A percentile compares a stretch with the other conserved stretches of the same genome.
Conservation (phyloP, 2,329 filamentous ascomycete species). For the Paecilomyces dactylethromorphus region DNA sequence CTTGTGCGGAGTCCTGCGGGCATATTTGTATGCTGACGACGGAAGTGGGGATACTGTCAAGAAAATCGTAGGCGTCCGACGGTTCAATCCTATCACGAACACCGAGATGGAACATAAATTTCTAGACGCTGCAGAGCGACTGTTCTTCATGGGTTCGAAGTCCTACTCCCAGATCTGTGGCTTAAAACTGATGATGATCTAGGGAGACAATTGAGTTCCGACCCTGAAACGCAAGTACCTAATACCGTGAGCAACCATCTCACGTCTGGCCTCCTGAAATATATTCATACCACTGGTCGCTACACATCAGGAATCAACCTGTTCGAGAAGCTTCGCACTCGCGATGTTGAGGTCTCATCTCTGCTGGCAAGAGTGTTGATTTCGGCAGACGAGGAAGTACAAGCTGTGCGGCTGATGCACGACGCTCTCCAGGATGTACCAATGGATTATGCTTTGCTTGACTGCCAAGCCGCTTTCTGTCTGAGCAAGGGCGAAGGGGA, state of each 20-base stretch:
- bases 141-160: constrained; percentile 81
- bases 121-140: constrained; percentile 82
- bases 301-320: constrained; percentile 95
- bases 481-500: constrained; percentile 80
- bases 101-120: constrained; percentile 98
- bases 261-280: constrained; percentile 85
- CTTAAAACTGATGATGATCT: constrained; percentile 12
- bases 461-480: constrained; percentile 88
- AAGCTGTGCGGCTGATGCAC: constrained; percentile 80
- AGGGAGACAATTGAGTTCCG: constrained; percentile 94
- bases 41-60: constrained; percentile 90
- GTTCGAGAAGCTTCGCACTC: constrained; percentile 87
- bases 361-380: constrained; percentile 85
- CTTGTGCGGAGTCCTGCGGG: constrained; percentile 85
- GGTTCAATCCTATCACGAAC: constrained; percentile 96
- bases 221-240: constrained; percentile 94
- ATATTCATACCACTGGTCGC: constrained; percentile 90
- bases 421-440: constrained; percentile 84
- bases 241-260: constrained; percentile 96
- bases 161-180: neutral
- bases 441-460: constrained; percentile 96
- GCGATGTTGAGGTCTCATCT: constrained; percentile 90
- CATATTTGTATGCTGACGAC: constrained; percentile 95
- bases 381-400: constrained; percentile 95
- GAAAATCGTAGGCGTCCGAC: constrained; percentile 92